Conservation (phyloP, 2,329 filamentous ascomycete species). For the Nemania sp. region DNA sequence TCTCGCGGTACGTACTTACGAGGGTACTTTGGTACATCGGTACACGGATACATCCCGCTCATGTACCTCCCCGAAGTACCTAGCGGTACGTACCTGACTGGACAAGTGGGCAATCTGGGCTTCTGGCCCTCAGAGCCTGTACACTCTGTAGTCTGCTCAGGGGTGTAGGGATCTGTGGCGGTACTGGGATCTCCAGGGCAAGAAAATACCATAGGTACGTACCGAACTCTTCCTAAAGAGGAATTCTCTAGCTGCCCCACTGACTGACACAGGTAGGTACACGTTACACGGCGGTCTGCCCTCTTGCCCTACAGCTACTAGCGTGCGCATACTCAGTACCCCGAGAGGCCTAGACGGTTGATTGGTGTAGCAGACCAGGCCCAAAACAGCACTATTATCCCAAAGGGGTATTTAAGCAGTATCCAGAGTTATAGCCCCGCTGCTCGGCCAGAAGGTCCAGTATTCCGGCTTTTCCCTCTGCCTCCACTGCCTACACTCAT, state of each 20-base stretch:
- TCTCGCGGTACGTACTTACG: constrained; percentile 20
- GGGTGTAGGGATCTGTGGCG: constrained; percentile 31
- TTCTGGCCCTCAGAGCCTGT: too few relatives aligned
- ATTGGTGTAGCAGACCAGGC: constrained; percentile 27
- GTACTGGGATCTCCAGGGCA: constrained; percentile 34
- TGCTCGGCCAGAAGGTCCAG: constrained; percentile 35
- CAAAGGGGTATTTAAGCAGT: constrained; percentile 36
- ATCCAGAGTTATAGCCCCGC: constrained; percentile 26
- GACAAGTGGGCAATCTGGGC: constrained; percentile 18
- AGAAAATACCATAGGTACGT: constrained; percentile 32
- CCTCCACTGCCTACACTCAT: constrained; percentile 4
- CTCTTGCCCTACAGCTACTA: constrained; percentile 24
- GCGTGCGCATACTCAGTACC: constrained; percentile 29
- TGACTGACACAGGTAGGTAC: constrained; percentile 11
- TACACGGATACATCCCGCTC: constrained; percentile 22
- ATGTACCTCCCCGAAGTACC: constrained; percentile 26
- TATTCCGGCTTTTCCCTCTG: constrained; percentile 29
- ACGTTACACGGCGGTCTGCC: constrained; percentile 26
- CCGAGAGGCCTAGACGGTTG: constrained; percentile 9
- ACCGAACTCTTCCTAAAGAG: constrained; percentile 14
- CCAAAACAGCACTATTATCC: constrained; percentile 31
- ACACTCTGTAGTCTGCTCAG: too few relatives aligned
- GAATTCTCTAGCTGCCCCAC: constrained; percentile 15
- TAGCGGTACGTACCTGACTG: constrained; percentile 28
- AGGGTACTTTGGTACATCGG: constrained; percentile 14